These are phyloP conservation scores for Eutrema heterophyllum DNA, from an alignment of 345 rosid genomes.

Conservation along the genomic window DNA sequence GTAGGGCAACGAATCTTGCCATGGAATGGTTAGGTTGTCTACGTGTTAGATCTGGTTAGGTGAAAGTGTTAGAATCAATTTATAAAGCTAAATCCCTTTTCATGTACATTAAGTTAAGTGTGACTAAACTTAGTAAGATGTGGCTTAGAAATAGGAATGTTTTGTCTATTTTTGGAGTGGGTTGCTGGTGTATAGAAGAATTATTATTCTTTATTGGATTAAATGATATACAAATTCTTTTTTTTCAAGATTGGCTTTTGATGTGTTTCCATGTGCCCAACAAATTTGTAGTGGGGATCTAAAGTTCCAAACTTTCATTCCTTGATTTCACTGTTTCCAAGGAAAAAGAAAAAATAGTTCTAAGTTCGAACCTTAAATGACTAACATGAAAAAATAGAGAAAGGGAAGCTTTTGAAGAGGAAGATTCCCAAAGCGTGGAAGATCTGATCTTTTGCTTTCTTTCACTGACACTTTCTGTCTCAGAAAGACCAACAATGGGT, in stretches of 20 bases:
- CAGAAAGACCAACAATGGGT: slow-evolving; percentile 23
- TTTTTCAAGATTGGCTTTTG: slow-evolving; percentile 15
- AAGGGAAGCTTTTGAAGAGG: slow-evolving; percentile 6
- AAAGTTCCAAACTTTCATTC: neutral
- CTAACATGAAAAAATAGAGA: slow-evolving; percentile 14
- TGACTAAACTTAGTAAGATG: slow-evolving; percentile 16
- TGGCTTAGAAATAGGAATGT: slow-evolving; percentile 21
- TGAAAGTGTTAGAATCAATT: neutral
- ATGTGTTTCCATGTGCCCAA: slow-evolving; percentile 6
- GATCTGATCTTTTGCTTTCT: slow-evolving; percentile 9
- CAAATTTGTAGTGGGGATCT: neutral
- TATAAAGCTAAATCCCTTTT: neutral
- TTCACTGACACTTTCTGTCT: slow-evolving; percentile 1
- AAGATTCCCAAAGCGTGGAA: slow-evolving; percentile 11
- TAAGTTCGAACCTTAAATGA: slow-evolving; percentile 6
- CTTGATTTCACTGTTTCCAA: neutral
- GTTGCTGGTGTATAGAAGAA: slow-evolving; percentile 3
- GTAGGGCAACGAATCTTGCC: neutral
- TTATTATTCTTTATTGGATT: neutral
- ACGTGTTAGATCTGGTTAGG: neutral
- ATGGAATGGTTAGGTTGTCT: slow-evolving; percentile 3
- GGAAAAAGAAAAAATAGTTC: neutral
- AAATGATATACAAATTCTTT: neutral
- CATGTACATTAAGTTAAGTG: slow-evolving; percentile 5
- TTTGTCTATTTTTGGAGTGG: slow-evolving; percentile 18